Base-by-base conservation (phyloP, 2,329 filamentous ascomycete genomes). In the Alternaria novae-zelandiae region DNA sequence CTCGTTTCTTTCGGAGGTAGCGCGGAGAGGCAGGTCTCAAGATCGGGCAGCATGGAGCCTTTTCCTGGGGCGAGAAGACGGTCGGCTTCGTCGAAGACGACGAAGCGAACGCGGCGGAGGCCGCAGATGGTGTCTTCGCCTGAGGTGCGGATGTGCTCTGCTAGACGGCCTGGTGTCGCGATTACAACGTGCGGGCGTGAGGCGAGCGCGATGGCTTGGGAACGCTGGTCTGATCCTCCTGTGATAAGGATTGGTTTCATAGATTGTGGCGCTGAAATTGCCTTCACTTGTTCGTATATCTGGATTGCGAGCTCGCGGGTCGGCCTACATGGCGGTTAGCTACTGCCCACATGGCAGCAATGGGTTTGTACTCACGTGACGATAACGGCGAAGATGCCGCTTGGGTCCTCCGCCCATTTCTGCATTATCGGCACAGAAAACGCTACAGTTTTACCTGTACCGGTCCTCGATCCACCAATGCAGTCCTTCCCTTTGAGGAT, bases 71-170 rank as follows among this genome's bases (percentile, higher is more conserved):
- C 87, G 47, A 99, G 87, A 41, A 99, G 86, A 47, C 96, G 89
- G 82, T 99, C 96, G 5, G 96, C 96, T 84, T 99, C 96, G 77
- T 99, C 96, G 45, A 99, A 90, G 8, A 99, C 94, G 3, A 98
- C 92, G 78, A 92, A 94, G 61, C 88, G 89, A 25, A 93, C 91
- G 54, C 94, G 88, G 17, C 89, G 86, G 49, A 99, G 83, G 1
- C 94, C 94, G 63, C 89, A 89, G 63, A 96, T 88, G 0, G 95
- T 98, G 77, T 99, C 96, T 74, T 94, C 89, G 46, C 96, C 96
- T 15, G 95, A 98, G 2, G 89, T 94, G 43, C 90, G 88, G 76
- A 99, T 94, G 78, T 99, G 96, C 78, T 99, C 95, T 17, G 96
- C 96, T 21, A 99, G 85, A 45, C 96, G 89, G 17, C 96, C 78